A percentile compares a stretch with the other conserved stretches of the same genome.
These are phyloP conservation scores for Pascua sp. DNA, from an alignment of 1,284 basidiomycete species.

Conservation along the genomic window DNA sequence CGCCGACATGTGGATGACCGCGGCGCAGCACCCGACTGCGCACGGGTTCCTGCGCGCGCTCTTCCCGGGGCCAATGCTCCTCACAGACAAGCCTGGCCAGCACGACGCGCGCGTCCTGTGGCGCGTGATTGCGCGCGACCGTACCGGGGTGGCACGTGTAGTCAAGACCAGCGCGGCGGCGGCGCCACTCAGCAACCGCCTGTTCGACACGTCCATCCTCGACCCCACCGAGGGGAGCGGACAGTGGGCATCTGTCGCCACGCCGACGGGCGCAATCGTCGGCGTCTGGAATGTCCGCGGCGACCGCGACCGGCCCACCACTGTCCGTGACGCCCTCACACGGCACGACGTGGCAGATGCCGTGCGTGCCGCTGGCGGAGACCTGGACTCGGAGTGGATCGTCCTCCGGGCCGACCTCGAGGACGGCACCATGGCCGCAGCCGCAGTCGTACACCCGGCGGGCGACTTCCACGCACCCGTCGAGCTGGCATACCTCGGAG, in stretches of 20 bases:
- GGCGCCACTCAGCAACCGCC: not conserved
- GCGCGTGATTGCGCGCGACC: conserved; percentile 11
- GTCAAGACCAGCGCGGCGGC: conserved; percentile 2
- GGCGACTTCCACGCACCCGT: not conserved
- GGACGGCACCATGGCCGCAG: not conserved
- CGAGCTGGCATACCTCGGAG: not conserved
- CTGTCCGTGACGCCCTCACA: conserved; percentile 4
- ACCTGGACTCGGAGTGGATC: not conserved
- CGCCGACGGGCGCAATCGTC: not conserved
- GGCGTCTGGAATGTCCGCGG: conserved; percentile 9
- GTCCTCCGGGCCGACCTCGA: not conserved
- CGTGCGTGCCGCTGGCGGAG: not conserved
- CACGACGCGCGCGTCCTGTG: conserved; percentile 17
- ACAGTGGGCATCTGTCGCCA: conserved; percentile 4
- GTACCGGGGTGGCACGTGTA: not conserved
- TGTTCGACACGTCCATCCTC: conserved; percentile 2
- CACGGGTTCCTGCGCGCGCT: conserved; percentile 34
- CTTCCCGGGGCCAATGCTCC: conserved; percentile 31
- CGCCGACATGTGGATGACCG: conserved; percentile 40
- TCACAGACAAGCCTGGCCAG: conserved; percentile 30
- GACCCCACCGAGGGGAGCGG: conserved; percentile 9
- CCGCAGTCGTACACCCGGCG: not conserved
- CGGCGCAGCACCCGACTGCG: conserved; percentile 19
- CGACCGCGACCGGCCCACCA: not conserved
- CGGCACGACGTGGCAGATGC: conserved; percentile 7